Conservation (phyloP, 2,329 filamentous ascomycete species). For the Thelonectria discophora region DNA sequence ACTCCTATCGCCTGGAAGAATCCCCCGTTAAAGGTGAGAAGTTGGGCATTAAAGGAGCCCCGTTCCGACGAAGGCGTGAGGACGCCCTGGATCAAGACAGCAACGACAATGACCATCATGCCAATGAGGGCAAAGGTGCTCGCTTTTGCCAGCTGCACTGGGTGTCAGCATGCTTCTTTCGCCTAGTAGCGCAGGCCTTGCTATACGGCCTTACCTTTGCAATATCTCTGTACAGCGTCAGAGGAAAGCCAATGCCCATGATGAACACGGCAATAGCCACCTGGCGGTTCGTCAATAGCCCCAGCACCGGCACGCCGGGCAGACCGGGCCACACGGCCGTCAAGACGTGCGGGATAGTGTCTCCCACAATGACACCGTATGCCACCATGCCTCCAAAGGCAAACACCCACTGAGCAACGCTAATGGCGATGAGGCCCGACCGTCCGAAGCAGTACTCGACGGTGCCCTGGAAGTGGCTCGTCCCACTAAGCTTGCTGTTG, state of each 20-base stretch:
- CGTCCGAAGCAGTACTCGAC: conserved; percentile 95
- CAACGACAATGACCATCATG: conserved; percentile 89
- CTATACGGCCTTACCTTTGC: conserved; percentile 73
- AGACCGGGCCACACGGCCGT: conserved; percentile 82
- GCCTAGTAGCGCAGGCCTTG: no score
- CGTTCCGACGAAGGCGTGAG: conserved; percentile 75
- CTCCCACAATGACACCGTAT: conserved; percentile 96
- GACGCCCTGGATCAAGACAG: conserved; percentile 85
- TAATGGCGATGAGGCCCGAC: conserved; percentile 86
- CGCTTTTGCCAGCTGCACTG: conserved; percentile 84
- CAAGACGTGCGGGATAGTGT: conserved; percentile 93
- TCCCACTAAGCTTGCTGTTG: conserved; percentile 95
- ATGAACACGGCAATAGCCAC: conserved; percentile 90
- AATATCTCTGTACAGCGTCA: conserved; percentile 96
- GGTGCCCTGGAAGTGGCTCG: conserved; percentile 93
- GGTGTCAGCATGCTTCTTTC: not conserved
- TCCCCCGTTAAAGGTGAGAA: conserved; percentile 83
- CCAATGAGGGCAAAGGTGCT: conserved; percentile 91
- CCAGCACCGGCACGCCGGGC: conserved; percentile 76
- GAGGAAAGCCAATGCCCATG: conserved; percentile 84
- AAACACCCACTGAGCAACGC: conserved; percentile 94
- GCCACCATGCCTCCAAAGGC: conserved; percentile 99
- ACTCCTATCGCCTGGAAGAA: conserved; percentile 97
- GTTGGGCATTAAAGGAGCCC: conserved; percentile 74
- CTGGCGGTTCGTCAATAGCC: conserved; percentile 81